Percentiles rank a stretch among this genome's conserved stretches.
phyloP scores from a whole-genome alignment of 768 basidiomycete species.

The Amanita muscaria region DNA sequence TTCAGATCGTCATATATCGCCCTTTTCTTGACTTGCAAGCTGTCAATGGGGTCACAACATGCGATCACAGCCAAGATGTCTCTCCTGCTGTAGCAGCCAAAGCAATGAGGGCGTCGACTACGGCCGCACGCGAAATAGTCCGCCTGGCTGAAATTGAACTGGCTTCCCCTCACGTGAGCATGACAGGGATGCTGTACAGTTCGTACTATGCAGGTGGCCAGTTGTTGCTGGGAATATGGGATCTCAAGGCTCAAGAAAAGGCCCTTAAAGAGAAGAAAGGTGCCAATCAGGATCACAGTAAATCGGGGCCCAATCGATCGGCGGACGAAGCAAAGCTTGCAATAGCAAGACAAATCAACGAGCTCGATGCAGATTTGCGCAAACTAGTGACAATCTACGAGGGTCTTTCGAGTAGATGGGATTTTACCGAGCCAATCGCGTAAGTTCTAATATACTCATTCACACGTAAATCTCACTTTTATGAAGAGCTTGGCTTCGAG shows the following conservation, averaged over 20 bases:
- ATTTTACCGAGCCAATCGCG: constrained; percentile 24
- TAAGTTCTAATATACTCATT: constrained; percentile 15
- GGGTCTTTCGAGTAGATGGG: constrained; percentile 25
- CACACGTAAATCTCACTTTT: too few species aligned
- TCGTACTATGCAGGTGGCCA: constrained; percentile 44
- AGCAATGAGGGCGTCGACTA: constrained; percentile 48
- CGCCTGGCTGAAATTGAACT: constrained; percentile 49
- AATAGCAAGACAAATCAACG: constrained; percentile 23
- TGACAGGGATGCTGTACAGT: constrained; percentile 33
- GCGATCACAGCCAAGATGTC: background rate
- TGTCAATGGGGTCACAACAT: constrained; percentile 26
- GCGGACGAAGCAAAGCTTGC: background rate
- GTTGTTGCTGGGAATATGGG: constrained; percentile 52
- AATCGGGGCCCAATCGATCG: background rate
- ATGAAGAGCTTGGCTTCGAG: too few species aligned
- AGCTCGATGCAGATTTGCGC: constrained; percentile 28
- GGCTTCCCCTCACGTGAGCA: constrained; percentile 33
- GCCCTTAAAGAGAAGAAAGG: constrained; percentile 4
- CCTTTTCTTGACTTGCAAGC: constrained; percentile 44
- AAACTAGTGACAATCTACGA: constrained; percentile 38
- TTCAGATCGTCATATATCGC: constrained; percentile 60
- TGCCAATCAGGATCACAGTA: background rate
- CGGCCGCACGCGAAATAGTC: constrained; percentile 52
- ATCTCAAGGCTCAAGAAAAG: constrained; percentile 39
- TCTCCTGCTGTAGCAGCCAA: constrained; percentile 3